Evolutionary conservation across 2,329 filamentous ascomycete species (phyloP).

Genomic region (Exophiala calicioides): DNA sequence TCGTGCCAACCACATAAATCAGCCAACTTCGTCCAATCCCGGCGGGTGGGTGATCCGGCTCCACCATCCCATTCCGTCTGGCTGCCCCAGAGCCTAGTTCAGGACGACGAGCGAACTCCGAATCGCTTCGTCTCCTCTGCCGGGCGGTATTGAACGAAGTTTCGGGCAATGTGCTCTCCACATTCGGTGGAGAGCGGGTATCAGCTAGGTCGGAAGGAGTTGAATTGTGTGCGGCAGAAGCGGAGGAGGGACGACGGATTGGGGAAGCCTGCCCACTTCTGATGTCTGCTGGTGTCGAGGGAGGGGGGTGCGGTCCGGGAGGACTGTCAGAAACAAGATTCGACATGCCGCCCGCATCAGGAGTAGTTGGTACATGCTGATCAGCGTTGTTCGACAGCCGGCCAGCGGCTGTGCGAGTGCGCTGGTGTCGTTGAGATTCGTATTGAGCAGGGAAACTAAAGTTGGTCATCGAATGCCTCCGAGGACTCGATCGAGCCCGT

Average conservation of each 20-base stretch:
- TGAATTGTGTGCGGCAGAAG: conserved; percentile 45
- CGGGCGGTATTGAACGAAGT: conserved; percentile 48
- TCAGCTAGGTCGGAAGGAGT: conserved; percentile 43
- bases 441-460: conserved; percentile 52
- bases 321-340: conserved; percentile 56
- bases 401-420: conserved; percentile 33
- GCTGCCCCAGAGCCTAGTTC: conserved; percentile 62
- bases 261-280: conserved; percentile 56
- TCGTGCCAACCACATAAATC: conserved; percentile 70
- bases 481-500: conserved; percentile 56
- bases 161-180: conserved; percentile 33
- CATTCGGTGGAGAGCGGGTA: conserved; percentile 36
- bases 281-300: conserved; percentile 63
- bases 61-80: conserved; percentile 65
- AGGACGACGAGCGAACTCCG: conserved; percentile 57
- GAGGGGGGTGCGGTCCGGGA: conserved; percentile 61
- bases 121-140: conserved; percentile 60
- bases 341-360: conserved; percentile 13
- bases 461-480: conserved; percentile 57
- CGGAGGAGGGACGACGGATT: conserved; percentile 48
- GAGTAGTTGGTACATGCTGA: conserved; percentile 5
- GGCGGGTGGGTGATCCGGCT: conserved; percentile 53
- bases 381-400: conserved; percentile 19
- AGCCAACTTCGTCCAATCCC: conserved; percentile 66
- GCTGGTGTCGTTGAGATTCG: conserved; percentile 56